Percentiles rank a stretch among this genome's conserved stretches.
phyloP scores from a whole-genome alignment of 164 flowering plant genomes.

The Liquidambar formosana region DNA sequence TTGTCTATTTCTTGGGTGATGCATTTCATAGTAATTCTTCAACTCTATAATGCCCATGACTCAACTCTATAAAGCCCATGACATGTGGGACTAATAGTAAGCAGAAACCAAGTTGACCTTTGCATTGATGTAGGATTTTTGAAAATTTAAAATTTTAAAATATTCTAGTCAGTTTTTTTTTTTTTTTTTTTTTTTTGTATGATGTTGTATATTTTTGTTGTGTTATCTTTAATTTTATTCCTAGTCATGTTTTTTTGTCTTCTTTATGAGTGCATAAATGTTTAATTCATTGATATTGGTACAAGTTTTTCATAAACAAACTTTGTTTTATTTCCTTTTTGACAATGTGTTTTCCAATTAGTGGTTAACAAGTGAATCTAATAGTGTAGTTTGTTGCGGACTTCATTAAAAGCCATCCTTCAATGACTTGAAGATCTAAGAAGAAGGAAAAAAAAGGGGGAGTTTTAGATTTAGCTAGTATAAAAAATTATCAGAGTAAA shows the following conservation, averaged over 20 bases:
- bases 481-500: no score
- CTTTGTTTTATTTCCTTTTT: background rate
- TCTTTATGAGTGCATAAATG: no score
- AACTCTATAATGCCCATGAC: background rate
- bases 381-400: background rate
- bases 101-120: no score
- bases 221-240: background rate
- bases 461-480: background rate
- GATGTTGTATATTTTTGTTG: background rate
- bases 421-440: background rate
- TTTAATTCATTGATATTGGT: background rate
- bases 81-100: no score
- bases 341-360: background rate
- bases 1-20: background rate
- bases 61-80: background rate
- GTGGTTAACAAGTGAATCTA: background rate
- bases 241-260: no score
- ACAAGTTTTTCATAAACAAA: background rate
- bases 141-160: no score
- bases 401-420: background rate
- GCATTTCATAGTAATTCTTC: background rate
- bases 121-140: no score
- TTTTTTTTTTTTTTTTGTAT: background rate
- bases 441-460: background rate
- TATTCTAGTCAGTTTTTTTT: background rate